Evolutionary conservation across 1,284 basidiomycete species (phyloP), one percentile per base, ranked within the genome.

Genomic region (Ganoderma multipileum): DNA sequence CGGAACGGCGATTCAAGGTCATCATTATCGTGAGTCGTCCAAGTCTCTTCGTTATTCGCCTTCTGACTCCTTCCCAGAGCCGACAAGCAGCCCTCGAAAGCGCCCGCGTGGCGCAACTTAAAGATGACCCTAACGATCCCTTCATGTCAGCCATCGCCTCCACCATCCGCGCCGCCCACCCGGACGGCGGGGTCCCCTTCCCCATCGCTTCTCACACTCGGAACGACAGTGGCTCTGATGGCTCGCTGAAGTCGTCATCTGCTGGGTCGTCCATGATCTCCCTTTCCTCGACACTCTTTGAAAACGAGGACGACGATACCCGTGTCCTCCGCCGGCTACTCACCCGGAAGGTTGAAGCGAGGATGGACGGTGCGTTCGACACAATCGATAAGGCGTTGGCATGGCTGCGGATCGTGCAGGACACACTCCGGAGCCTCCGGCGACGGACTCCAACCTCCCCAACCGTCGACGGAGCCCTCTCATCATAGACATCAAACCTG

Each of bases 391-490:
- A 85, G 72, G 82, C 84, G 54, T 81, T 82, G 30, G 79, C 79
- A 2, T 92, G 91, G 89, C 76, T 91, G 39, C 82, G 84, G 57
- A 85, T 91, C 66, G 85, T 92, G 68, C 88, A 86, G 73, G 88
- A 88, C 65, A 86, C 87, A 52, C 82, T 91, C 39, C 82, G 84
- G 55, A 86, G 86, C 64, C 83, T 91, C 55, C 87, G 87, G 76
- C 80, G 83, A 68, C 81, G 83, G 69, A 82, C 85, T 52, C 83
- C 84, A 68, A 52, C 68, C n/a, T 44, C 61, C 28, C 20, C 47
- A 33, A 23, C 42, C 61, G 36, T 42, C 44, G 28, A n/a, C 63
- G 47, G 41, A 52, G 42, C 62, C 28, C 36, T 59, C 33, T 39
- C 64, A n/a, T 39, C 60, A n/a, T 67, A 52, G 60, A 36, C 38